Percentiles rank a stretch among this genome's conserved stretches.
Conservation (phyloP, 257 asterid species). For the Sherardia arvensis region DNA sequence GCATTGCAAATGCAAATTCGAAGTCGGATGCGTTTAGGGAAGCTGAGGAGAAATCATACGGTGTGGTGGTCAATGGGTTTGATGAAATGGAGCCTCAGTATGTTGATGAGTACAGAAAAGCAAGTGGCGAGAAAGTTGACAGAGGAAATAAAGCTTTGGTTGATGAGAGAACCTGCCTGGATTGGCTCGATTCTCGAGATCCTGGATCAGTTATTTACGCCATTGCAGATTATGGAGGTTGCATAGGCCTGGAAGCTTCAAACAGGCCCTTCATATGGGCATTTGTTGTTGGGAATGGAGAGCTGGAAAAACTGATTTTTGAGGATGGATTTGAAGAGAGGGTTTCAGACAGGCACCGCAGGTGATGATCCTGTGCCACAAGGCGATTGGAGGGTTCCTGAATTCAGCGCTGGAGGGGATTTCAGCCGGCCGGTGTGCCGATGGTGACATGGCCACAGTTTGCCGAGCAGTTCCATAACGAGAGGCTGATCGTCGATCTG, state of each 20-base stretch:
- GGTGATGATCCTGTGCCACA: constrained; percentile 38
- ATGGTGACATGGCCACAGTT: constrained; percentile 57
- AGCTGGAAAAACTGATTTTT: constrained; percentile 27
- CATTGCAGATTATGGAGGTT: constrained; percentile 33
- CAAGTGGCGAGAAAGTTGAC: constrained; percentile 21
- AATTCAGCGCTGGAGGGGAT: constrained; percentile 51
- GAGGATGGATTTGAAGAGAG: constrained; percentile 36
- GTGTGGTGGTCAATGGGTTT: constrained; percentile 34
- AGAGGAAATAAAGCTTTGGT: constrained; percentile 27
- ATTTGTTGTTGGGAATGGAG: constrained; percentile 14
- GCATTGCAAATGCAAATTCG: constrained; percentile 2
- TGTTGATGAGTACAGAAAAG: constrained; percentile 11
- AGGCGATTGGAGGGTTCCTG: constrained; percentile 39
- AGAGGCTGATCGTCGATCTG: constrained; percentile 37
- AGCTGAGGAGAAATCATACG: constrained; percentile 31
- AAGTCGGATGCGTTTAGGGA: constrained; percentile 9
- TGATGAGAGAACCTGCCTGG: constrained; percentile 15
- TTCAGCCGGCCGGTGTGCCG: constrained; percentile 37
- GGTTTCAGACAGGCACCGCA: constrained; percentile 36
- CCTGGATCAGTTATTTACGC: constrained; percentile 29
- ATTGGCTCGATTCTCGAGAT: constrained; percentile 32
- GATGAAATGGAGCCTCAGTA: constrained; percentile 39
- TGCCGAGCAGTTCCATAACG: constrained; percentile 59
- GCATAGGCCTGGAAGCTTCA: constrained; percentile 38
- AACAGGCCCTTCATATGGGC: constrained; percentile 34